Percentiles rank a stretch among this genome's conserved stretches.
These are phyloP conservation scores for Elsinoe batatas DNA, from an alignment of 2,329 filamentous ascomycete genomes.

Conservation along the genomic window DNA sequence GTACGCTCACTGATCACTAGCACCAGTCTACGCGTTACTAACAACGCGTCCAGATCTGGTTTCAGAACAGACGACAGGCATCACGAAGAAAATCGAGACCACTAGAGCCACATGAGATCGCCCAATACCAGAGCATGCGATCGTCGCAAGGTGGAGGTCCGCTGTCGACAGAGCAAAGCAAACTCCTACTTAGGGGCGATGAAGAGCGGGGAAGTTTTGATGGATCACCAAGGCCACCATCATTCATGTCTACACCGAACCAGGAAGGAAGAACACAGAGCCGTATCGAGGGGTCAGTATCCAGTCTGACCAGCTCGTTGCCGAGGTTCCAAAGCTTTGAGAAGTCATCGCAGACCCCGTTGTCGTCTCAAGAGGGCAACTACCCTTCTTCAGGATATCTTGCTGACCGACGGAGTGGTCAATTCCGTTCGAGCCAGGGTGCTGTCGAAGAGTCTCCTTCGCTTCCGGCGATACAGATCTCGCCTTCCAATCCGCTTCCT, in stretches of 20 bases:
- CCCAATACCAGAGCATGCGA: conserved; percentile 26
- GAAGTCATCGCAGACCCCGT: not conserved
- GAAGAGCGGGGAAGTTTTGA: conserved; percentile 3
- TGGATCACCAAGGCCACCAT: not conserved
- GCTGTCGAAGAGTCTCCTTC: not conserved
- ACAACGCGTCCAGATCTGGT: conserved; percentile 66
- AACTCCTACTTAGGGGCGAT: not conserved
- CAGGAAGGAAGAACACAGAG: not conserved
- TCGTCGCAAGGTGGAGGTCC: conserved; percentile 12
- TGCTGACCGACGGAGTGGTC: conserved; percentile 13
- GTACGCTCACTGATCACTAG: conserved; percentile 42
- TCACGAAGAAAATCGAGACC: conserved; percentile 82
- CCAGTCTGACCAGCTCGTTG: not conserved
- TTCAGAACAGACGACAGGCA: conserved; percentile 90
- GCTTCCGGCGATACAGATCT: not conserved
- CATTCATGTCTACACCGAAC: conserved; percentile 8
- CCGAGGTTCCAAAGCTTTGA: conserved; percentile 2
- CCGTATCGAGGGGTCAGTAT: not conserved
- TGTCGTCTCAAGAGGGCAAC: not conserved
- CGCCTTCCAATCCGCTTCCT: not conserved
- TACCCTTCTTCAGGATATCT: conserved; percentile 11
- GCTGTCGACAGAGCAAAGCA: not conserved
- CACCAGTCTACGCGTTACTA: not conserved
- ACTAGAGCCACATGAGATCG: conserved; percentile 66
- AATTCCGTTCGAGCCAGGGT: conserved; percentile 6